Base-by-base conservation (phyloP, 176 grass and related monocot genomes). In the Eleusine coracana region DNA sequence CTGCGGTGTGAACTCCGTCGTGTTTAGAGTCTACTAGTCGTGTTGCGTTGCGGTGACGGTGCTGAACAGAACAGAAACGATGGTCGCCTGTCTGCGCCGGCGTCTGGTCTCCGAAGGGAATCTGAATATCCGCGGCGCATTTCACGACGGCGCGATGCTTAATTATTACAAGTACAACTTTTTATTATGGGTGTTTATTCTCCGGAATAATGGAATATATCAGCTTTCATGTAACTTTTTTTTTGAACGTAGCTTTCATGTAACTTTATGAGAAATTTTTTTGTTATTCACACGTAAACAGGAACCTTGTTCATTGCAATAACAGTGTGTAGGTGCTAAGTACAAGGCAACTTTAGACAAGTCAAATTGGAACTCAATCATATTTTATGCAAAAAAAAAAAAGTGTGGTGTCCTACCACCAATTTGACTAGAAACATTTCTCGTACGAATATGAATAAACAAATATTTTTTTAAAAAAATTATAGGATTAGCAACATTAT, bases 41-140 rank as follows among this genome's bases (percentile, higher is more conserved):
- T 11, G 45, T 45, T 38, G 44, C 17, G 44, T 38, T n/a, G 46
- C 21, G 77, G 12, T 36, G 62, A 13, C 44, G 55, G 16, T n/a
- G 59, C 23, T 27, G 59, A 17, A 64, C 2, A 15, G 80, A 50
- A 39, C 0, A n/a, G 7, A 8, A 31, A 40, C 2, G 31, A 34
- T 34, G 54, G 55, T 21, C 13, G 38, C n/a, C n/a, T 71, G 6
- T 37, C 27, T 31, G 49, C 49, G 2, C 2, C 31, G 2, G 31
- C 31, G 71, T 36, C 39, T 49, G 48, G 40, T 29, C 60, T 52
- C 3, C 36, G 7, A 10, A n/a, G 38, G 50, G 39, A 77, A 77
- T 28, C 28, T 25, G 75, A 85, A 85, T 85, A 52, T 79, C 66
- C 42, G 67, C 14, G 25, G 11, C 40, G 65, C 83, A 38, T 10